These are phyloP conservation scores for Polygonum aviculare DNA, from an alignment of 148 eudicot genomes.

Conservation along the genomic window DNA sequence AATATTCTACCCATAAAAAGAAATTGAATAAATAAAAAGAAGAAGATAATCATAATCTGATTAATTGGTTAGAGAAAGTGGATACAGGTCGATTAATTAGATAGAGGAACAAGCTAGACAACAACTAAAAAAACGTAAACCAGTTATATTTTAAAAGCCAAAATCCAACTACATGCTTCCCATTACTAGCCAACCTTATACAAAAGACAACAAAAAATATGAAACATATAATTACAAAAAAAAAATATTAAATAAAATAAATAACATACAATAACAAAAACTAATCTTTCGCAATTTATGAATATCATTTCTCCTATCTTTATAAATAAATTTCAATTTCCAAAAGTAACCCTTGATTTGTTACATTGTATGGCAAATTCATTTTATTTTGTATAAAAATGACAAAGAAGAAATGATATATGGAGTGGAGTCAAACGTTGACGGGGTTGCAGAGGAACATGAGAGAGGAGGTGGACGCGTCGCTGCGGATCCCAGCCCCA, in stretches of 20 bases:
- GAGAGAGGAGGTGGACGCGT: constrained; percentile 40
- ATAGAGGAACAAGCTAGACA: neutral
- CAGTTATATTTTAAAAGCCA: neutral
- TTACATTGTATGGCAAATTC: neutral
- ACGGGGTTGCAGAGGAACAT: constrained; percentile 76
- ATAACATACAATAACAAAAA: neutral
- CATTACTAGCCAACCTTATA: constrained; percentile 9
- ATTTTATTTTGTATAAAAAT: neutral
- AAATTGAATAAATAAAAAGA: neutral
- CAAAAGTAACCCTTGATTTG: neutral
- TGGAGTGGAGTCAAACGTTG: constrained; percentile 34
- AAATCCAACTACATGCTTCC: constrained; percentile 6
- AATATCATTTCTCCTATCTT: neutral
- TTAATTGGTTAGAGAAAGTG: no score
- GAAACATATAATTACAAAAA: neutral
- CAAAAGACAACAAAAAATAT: neutral
- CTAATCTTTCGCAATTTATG: no score
- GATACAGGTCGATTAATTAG: neutral
- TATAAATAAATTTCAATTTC: neutral
- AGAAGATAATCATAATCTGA: neutral
- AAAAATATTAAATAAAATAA: neutral
- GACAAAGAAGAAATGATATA: neutral
- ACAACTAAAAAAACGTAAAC: neutral
- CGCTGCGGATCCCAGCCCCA: constrained; percentile 26
- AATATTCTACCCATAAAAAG: no score